Percentiles rank a stretch among this genome's conserved stretches.
Conservation (phyloP, 2,329 filamentous ascomycete species). For the Colletotrichum nymphaeae region DNA sequence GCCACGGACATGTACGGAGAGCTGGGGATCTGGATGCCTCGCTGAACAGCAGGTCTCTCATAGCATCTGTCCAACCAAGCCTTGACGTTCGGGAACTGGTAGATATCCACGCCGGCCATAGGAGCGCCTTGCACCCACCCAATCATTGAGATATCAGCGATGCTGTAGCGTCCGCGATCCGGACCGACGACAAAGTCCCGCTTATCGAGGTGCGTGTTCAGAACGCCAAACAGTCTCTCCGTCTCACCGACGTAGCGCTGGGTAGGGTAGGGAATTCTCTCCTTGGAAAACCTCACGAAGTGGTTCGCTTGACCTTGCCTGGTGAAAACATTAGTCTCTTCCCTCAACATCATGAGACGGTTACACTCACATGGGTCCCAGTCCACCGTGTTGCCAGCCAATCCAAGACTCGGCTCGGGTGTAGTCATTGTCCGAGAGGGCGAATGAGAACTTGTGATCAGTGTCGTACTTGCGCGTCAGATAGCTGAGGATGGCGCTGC, state of each 20-base stretch:
- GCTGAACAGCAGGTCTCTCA: constrained; percentile 69
- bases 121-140: constrained; percentile 71
- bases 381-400: constrained; percentile 78
- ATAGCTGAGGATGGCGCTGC: constrained; percentile 79
- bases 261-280: constrained; percentile 76
- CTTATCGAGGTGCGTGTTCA: constrained; percentile 71
- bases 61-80: constrained; percentile 75
- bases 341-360: too few species aligned
- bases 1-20: constrained; percentile 53
- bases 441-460: constrained; percentile 56
- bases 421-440: constrained; percentile 50
- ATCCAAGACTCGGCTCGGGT: constrained; percentile 61
- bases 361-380: constrained; percentile 67
- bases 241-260: constrained; percentile 83
- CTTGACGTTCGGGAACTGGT: constrained; percentile 73
- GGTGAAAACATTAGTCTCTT: too few species aligned
- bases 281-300: constrained; percentile 75
- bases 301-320: constrained; percentile 83
- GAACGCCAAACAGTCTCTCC: constrained; percentile 77
- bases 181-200: constrained; percentile 66
- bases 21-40: constrained; percentile 71
- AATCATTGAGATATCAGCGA: constrained; percentile 79
- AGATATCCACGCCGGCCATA: constrained; percentile 72
- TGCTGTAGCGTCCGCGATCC: constrained; percentile 66
- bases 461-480: constrained; percentile 78